Base-by-base conservation (phyloP, 176 grass and related monocot genomes). In the Olyra latifolia region DNA sequence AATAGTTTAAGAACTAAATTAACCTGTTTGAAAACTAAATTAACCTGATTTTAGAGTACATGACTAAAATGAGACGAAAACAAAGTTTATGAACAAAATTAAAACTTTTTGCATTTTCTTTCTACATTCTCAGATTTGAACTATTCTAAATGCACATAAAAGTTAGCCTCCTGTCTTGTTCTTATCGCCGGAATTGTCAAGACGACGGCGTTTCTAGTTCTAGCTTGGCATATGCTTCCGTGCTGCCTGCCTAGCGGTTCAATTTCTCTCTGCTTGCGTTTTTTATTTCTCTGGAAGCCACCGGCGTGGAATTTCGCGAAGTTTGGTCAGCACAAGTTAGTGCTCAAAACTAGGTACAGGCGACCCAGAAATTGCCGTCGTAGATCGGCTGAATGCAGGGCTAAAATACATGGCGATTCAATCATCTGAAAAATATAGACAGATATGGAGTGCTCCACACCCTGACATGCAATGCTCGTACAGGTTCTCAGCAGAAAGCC, bases 321-420 rank as follows among this genome's bases (percentile, higher is more conserved):
- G 35, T 56, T 10, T 59, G 12, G 72, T 84, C 82, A 69, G 62
- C 52, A 69, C 0, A 84, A 38, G 82, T 23, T 57, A 60, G 27
- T 50, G 19, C 50, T 47, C 7, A 27, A 82, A 62, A 23, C 0
- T 70, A 57, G 0, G 6, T 5, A 9, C 10, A 15, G 54, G 19
- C 4, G 13, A 62, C 59, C 72, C 17, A 57, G 27, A 25, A 81
- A 69, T 38, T 20, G 62, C 4, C 8, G 32, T 7, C 8, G 32
- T 55, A 40, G 23, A 44, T 32, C 29, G 67, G 39, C 45, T 50
- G 44, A 63, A 58, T 23, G 75, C 27, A 15, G 11, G 0, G 22
- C 1, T 24, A 62, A 62, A 30, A 62, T 32, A 62, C 29, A 62
- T 9, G 10, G 8, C 8, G n/a, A 57, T 24, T 23, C 8, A 24